A percentile compares a stretch with the other conserved stretches of the same genome.
Conservation (phyloP, 495 filamentous ascomycete genomes). For the Parachaetomium inaequale region DNA sequence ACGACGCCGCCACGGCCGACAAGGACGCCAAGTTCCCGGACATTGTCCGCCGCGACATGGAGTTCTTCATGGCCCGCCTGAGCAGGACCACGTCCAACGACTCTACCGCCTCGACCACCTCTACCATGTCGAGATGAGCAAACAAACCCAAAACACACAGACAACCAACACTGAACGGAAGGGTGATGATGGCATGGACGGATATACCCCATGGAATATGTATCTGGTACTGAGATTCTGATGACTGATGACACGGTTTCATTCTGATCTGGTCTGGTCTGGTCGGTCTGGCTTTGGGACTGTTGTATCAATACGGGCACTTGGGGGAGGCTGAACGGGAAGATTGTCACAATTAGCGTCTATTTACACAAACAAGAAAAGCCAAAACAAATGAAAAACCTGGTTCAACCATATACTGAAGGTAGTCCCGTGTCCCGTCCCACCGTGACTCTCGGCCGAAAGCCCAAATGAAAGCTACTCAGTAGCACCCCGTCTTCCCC, state of each 20-base stretch:
- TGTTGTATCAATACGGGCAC: conserved; percentile 1
- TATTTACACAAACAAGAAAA: not conserved
- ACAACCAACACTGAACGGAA: not conserved
- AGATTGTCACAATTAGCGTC: not conserved
- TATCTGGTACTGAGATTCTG: not conserved
- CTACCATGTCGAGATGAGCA: not conserved
- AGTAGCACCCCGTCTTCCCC: too few species aligned
- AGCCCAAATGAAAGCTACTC: too few species aligned
- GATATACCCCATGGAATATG: not conserved
- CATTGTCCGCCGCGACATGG: conserved; percentile 16
- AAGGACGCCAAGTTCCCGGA: not conserved
- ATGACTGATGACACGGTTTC: not conserved
- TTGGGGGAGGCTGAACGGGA: not conserved
- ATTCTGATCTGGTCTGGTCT: not conserved
- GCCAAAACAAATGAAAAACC: not conserved
- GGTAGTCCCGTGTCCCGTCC: too few species aligned
- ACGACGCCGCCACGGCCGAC: not conserved
- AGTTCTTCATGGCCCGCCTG: conserved; percentile 22
- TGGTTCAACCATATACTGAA: too few species aligned
- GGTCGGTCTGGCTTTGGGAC: not conserved
- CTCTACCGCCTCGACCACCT: not conserved
- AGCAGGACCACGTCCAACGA: conserved; percentile 4
- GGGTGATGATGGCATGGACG: not conserved
- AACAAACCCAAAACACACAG: not conserved
- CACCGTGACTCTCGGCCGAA: too few species aligned